These are phyloP conservation scores for Oenanthe sinensis DNA, from an alignment of 129 eudicot species.

Conservation along the genomic window DNA sequence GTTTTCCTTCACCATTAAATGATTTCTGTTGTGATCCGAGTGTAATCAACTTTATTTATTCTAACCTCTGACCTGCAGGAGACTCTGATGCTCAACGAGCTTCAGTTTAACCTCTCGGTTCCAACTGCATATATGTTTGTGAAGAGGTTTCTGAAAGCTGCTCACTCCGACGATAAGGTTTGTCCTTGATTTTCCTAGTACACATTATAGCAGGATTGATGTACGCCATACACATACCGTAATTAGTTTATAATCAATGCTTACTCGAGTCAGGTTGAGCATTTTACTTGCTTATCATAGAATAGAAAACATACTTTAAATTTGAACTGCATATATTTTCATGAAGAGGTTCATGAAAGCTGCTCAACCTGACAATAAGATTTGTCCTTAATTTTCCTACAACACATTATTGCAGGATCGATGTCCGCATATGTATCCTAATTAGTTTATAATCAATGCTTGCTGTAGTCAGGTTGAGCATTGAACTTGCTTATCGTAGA, in stretches of 20 bases:
- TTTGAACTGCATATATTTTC: slow-evolving; percentile 69
- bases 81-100: slow-evolving; percentile 60
- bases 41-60: background rate
- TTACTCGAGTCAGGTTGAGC: background rate
- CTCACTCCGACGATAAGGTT: slow-evolving; percentile 60
- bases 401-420: too few relatives aligned
- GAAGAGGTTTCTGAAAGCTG: slow-evolving; percentile 82
- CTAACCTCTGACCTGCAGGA: slow-evolving; percentile 34
- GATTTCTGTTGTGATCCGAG: background rate
- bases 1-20: background rate
- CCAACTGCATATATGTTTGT: slow-evolving; percentile 75
- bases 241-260: background rate
- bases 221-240: background rate
- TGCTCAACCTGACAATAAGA: slow-evolving; percentile 59
- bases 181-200: background rate
- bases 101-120: slow-evolving; percentile 71
- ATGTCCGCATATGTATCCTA: too few relatives aligned
- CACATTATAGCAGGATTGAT: background rate
- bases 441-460: background rate
- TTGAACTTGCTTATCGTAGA: background rate
- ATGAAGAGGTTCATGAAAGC: slow-evolving; percentile 78
- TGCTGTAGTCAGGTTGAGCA: background rate
- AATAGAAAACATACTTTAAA: slow-evolving; percentile 27
- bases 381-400: background rate
- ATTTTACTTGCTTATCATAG: background rate